Evolutionary conservation across 495 filamentous ascomycete genomes (phyloP), one percentile per base, ranked within the genome.

Genomic region (Trichoderma gamsii): DNA sequence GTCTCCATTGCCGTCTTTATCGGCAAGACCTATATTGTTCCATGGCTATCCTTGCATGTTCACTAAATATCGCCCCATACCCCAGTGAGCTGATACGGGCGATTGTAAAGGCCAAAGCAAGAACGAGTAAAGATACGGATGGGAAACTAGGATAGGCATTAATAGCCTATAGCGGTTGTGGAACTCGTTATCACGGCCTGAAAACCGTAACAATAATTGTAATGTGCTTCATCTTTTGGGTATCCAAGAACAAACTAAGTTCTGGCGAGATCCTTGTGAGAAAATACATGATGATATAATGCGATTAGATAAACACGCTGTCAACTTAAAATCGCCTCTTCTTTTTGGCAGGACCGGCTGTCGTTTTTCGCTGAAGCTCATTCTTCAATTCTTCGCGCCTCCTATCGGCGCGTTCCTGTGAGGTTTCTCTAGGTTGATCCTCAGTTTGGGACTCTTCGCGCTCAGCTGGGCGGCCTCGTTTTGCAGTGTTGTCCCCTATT

Each of bases 301-400:
- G 23, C 32, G 61, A 15, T 44, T 7, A 52, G 44, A 67, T 38
- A 66, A 35, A n/a, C 7, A 16, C 11, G 23, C 32, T 41, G 52
- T 16, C 25, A 41, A 4, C 7, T 80, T 68, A 84, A 63, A 83
- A 92, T 66, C 83, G 89, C 65, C 89, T 81, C 74, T 90, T 92
- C 78, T 85, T 86, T 78, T 89, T 91, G 74, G 83, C 85, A 15
- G 82, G 82, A 9, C 81, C 84, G n/a, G 82, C 85, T 25, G 87
- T 85, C n/a, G 81, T 83, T 71, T 87, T 88, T 70, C 75, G 82
- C 69, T 88, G 86, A n/a, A 91, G 76, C 64, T 90, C 84, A 64
- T 81, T 81, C 71, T 89, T 87, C 66, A 92, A 72, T 70, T 88
- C 84, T 63, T 83, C 82, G 27, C 89, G 81, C 70, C 85, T 90